Evolutionary conservation across 1,284 basidiomycete species (phyloP), one percentile per base, ranked within the genome.

Genomic region (Ustanciosporium gigantosporum): DNA sequence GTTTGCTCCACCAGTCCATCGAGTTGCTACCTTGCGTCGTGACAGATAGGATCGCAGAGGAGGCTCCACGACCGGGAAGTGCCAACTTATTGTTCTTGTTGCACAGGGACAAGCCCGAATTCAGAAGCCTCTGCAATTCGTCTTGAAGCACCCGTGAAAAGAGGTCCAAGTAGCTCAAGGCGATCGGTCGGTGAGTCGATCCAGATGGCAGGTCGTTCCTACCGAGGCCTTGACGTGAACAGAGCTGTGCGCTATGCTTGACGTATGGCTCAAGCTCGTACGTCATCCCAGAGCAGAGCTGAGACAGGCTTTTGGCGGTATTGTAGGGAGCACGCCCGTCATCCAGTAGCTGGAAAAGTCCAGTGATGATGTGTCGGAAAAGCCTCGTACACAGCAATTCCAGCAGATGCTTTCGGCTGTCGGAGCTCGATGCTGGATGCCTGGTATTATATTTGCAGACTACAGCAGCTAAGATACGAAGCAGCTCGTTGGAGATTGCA

Each of bases 351-450:
- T 53, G 46, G 13, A 57, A 24, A 36, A 64, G 46, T 16, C 60
- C 60, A 6, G 60, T 58, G 20, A 58, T 36, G n/a, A 40, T 48
- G 25, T 57, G 52, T 19, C 41, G n/a, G 42, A 56, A 56, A 15
- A 55, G 34, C 17, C 17, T 9, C 9, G 9, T 9, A 19, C 32
- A 35, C 11, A 35, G 8, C 8, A 8, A 9, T 9, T 9, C 8
- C 9, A 9, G 32, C 32, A 35, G 32, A 35, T 11, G 11, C 16
- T 21, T 23, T 5, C 8, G 9, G 21, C 14, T 22, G 19, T 37
- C 36, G 8, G 14, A 11, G 14, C 14, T 9, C 7, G 9, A 6
- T 11, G 32, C 32, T n/a, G n/a, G n/a, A n/a, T n/a, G n/a, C n/a
- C n/a, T n/a, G 9, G 15, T 17, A 19, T 9, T 9, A 19, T 9